Percentiles rank a stretch among this genome's conserved stretches.
phyloP scores from a whole-genome alignment of 1,284 basidiomycete genomes.

The Tilletia horrida region DNA sequence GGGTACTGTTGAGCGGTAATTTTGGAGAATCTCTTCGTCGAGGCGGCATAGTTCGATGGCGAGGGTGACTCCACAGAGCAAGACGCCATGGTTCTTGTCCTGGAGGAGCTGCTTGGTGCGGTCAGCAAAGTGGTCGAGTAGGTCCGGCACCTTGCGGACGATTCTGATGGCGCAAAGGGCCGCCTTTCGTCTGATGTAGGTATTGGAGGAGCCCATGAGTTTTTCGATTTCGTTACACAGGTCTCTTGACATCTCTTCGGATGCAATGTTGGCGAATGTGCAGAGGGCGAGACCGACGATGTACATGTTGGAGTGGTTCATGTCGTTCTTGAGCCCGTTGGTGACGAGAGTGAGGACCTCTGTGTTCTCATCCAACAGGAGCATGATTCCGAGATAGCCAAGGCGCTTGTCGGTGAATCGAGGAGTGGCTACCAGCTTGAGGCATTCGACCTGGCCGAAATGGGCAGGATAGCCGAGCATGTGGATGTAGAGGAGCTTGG shows the following conservation, averaged over 20 bases:
- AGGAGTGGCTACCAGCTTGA: conserved; percentile 97
- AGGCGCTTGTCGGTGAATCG: conserved; percentile 94
- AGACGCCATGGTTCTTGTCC: conserved; percentile 94
- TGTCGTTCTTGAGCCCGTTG: conserved; percentile 98
- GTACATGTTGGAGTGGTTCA: conserved; percentile 99
- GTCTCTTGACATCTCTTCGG: conserved; percentile 63
- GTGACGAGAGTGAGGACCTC: conserved; percentile 97
- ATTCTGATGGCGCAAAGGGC: conserved; percentile 94
- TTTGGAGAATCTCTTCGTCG: conserved; percentile 70
- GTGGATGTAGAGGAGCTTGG: conserved; percentile 97
- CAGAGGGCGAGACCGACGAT: conserved; percentile 94
- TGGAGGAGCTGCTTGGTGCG: conserved; percentile 87
- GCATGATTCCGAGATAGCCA: conserved; percentile 97
- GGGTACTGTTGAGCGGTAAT: conserved; percentile 89
- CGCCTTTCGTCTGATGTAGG: conserved; percentile 99
- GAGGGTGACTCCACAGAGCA: conserved; percentile 87
- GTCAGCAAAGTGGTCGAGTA: conserved; percentile 84
- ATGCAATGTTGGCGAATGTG: conserved; percentile 98
- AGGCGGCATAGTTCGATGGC: conserved; percentile 89
- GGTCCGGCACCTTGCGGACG: conserved; percentile 92
- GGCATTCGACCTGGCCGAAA: conserved; percentile 98
- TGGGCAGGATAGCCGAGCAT: conserved; percentile 99
- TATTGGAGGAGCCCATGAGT: conserved; percentile 91
- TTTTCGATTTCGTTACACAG: conserved; percentile 79
- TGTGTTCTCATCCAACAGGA: conserved; percentile 93